Evolutionary conservation across 2,329 filamentous ascomycete genomes (phyloP).

Genomic region (Alternaria gaisen): DNA sequence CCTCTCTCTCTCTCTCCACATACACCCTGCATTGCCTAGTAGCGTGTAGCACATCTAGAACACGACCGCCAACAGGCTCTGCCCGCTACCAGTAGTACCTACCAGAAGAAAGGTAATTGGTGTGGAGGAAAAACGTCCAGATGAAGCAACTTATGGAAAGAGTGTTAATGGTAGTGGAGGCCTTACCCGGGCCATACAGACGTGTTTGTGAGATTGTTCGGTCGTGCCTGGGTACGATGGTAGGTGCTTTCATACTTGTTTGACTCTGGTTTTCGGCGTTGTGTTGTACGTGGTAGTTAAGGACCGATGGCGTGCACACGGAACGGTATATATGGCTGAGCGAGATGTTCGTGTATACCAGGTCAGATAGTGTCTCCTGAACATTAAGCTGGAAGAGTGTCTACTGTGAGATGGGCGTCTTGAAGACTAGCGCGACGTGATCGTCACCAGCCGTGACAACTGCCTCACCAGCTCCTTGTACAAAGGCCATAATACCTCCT

Average conservation of each 20-base stretch:
- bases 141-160: constrained; percentile 6
- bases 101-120: too few relatives aligned
- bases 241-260: background rate
- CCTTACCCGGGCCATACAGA: constrained; percentile 6
- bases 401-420: constrained; percentile 32
- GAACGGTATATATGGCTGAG: background rate
- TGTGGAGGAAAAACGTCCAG: too few relatives aligned
- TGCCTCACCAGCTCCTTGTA: constrained; percentile 77
- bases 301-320: background rate
- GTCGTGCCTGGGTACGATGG: background rate
- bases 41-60: background rate
- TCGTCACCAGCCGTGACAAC: constrained; percentile 94
- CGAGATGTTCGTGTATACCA: background rate
- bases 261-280: background rate
- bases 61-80: background rate
- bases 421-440: constrained; percentile 39
- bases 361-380: too few relatives aligned
- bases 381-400: background rate
- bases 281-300: background rate
- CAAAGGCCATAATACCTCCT: constrained; percentile 89
- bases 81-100: background rate
- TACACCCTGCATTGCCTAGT: background rate
- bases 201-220: background rate
- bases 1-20: too few relatives aligned
- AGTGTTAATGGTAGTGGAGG: constrained; percentile 6